Evolutionary conservation across 2,329 filamentous ascomycete species (phyloP), one percentile per base, ranked within the genome.

Genomic region (Talaromyces atroroseus): DNA sequence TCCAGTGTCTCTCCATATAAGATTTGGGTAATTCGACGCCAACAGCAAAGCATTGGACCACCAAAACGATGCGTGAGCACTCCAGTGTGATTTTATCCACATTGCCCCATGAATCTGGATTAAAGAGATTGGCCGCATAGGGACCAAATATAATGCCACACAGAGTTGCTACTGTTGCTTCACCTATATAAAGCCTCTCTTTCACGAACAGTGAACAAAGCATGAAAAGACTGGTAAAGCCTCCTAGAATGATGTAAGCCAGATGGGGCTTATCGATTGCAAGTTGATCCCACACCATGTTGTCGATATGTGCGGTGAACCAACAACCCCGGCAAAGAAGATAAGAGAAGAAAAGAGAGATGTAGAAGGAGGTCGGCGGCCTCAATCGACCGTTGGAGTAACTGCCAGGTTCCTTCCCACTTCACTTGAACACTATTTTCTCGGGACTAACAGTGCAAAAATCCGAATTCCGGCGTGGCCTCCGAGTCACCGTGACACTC

Each of bases 1-100:
- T 88, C 94, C 94, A 99, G 74, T 99, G 94, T 65, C 85, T 87
- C 70, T 97, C 94, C 94, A 99, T 99, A 77, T 99, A 99, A 61
- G 74, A 70, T 60, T 78, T 81, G 20, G 86, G 86, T 74, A 89
- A 77, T 71, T 88, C 86, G 69, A 88, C 85, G 7, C 86, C 86
- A 21, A 88, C 82, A 63, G 85, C 85, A 65, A 88, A 88, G 77
- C 86, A 88, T 77, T 88, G 85, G 29, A 88, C 84, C 50, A 87
- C 85, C 42, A 89, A 76, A 53, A 88, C 85, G 56, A 88, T 84
- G 59, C 86, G 81, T n/a, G 85, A 85, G 68, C 86, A 85, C 63
- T 88, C 86, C 32, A 88, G 78, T 0, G 85, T 86, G 62, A 87
- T 84, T 62, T 85, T 79, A 64, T 88, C 85, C 46, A 82, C 78